Evolutionary conservation across 495 filamentous ascomycete genomes (phyloP), one percentile per base, ranked within the genome.

Genomic region (Lentithecium fluviatile): DNA sequence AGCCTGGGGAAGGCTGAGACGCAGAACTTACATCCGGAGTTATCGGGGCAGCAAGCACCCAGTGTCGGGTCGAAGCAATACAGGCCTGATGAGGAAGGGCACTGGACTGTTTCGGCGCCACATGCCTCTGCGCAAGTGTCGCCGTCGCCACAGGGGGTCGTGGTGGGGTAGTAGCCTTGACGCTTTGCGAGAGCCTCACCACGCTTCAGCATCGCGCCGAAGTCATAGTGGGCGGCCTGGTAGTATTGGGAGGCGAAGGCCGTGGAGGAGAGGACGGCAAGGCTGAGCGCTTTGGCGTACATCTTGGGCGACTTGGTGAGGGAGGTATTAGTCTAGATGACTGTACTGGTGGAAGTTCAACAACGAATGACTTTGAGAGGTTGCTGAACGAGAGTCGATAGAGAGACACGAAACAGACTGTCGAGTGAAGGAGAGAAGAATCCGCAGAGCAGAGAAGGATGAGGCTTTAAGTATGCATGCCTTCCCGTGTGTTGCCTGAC

Each of bases 1-100:
- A 32, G 26, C 45, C 2, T 45, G 13, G 13, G 26, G 11, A 5
- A 38, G 23, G 23, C 11, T 19, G 1, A 17, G 36, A 23, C 23
- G 43, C 13, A n/a, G 20, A 12, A 64, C 60, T 51, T 51, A 64
- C 61, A 52, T 64, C 61, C 61, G 13, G 47, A 32, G 23, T 37
- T 47, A 47, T 64, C 61, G 17, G 55, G 38, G 54, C 61, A 64
- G 61, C 61, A 64, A 25, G 42, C 36, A 24, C 54, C 61, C 23
- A 38, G 5, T 25, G 46, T 25, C 4, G 53, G 54, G 25, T 64
- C 55, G 25, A 46, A 58, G 47, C 61, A 64, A 37, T 64, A 56
- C 15, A 64, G 1, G 12, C 55, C 53, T 21, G 23, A 43, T 5
- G 46, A 15, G 10, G 60, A 64, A 38, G 61, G 61, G 54, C 61